Evolutionary conservation across 2,329 filamentous ascomycete species (phyloP).

Genomic region (Cladosporium sp.): DNA sequence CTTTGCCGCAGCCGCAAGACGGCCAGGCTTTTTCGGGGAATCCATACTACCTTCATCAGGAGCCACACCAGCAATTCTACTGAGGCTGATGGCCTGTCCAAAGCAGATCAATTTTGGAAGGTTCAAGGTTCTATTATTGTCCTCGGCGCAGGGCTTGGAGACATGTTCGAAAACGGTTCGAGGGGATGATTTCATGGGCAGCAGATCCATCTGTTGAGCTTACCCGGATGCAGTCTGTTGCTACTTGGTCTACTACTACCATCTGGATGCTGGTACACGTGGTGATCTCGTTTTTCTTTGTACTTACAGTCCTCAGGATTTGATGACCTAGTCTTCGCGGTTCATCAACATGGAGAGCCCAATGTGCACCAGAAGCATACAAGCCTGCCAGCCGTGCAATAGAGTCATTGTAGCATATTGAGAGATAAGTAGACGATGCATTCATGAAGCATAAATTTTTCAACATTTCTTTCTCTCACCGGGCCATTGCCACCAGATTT

Average conservation of each 20-base stretch:
- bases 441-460: neutral
- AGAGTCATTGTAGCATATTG: neutral
- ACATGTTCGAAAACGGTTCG: neutral
- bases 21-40: neutral
- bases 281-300: neutral
- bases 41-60: neutral
- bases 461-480: neutral
- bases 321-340: neutral
- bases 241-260: neutral
- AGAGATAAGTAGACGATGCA: neutral
- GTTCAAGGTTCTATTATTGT: neutral
- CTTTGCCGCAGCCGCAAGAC: neutral
- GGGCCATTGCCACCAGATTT: neutral
- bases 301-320: neutral
- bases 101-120: neutral
- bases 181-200: neutral
- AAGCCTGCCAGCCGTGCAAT: neutral
- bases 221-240: neutral
- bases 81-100: no score
- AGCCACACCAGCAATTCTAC: neutral
- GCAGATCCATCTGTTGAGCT: neutral
- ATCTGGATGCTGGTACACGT: neutral
- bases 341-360: no score
- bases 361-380: neutral
- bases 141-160: neutral